Conservation (phyloP, 2,329 filamentous ascomycete species). For the Dothistroma septosporum region DNA sequence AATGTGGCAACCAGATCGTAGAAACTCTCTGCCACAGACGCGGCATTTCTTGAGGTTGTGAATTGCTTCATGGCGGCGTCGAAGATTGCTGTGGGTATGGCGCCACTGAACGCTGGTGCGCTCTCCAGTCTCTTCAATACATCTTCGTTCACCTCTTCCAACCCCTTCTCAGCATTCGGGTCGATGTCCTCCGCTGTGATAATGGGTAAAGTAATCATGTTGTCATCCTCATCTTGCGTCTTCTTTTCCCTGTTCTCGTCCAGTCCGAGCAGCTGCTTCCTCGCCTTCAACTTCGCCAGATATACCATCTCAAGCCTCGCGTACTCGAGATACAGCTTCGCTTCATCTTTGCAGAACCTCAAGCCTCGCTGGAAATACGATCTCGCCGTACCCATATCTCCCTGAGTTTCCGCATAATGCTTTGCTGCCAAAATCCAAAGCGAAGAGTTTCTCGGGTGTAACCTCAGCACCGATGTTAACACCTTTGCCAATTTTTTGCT, state of each 20-base stretch:
- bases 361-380: conserved; percentile 85
- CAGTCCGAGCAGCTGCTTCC: conserved; percentile 64
- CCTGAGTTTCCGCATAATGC: conserved; percentile 69
- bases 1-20: conserved; percentile 76
- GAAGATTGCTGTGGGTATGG: conserved; percentile 88
- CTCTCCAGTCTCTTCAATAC: conserved; percentile 61
- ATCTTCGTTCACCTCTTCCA: conserved; percentile 46
- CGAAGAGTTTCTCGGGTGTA: conserved; percentile 78
- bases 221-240: conserved; percentile 42
- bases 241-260: conserved; percentile 47
- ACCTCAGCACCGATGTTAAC: conserved; percentile 65
- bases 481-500: conserved; percentile 58
- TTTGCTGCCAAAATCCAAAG: conserved; percentile 84
- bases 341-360: conserved; percentile 76
- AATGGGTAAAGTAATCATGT: conserved; percentile 56
- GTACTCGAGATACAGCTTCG: conserved; percentile 81
- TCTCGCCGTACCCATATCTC: conserved; percentile 81
- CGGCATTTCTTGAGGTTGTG: conserved; percentile 51
- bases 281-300: conserved; percentile 72
- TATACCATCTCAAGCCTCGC: conserved; percentile 90
- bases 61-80: conserved; percentile 78
- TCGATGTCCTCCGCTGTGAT: conserved; percentile 62
- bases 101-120: conserved; percentile 84
- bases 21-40: conserved; percentile 66
- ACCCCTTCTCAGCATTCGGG: conserved; percentile 50